Evolutionary conservation across 164 flowering plant genomes (phyloP), one percentile per base, ranked within the genome.

Genomic region (Annona cherimola): DNA sequence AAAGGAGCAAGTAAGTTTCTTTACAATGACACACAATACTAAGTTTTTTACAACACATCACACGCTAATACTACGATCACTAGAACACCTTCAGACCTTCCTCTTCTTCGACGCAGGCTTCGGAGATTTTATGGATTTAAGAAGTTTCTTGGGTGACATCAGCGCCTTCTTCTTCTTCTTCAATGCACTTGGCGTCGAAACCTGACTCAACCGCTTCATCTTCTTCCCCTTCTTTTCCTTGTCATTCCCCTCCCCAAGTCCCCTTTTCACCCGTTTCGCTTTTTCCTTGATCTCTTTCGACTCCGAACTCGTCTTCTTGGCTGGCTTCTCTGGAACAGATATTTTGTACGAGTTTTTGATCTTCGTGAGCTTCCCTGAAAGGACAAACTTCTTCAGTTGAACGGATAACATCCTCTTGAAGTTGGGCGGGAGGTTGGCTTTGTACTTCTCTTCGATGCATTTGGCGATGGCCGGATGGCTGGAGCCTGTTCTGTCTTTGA

Each of bases 381-480:
- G 61, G 1, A 76, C 83, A 2, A 80, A 71, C 69, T 78, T 80
- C 81, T 81, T 86, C 75, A 86, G 42, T 64, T 84, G 87, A 3
- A 83, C 62, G 0, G 82, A 77, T 4, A 86, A 71, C 1, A 77
- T 0, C 57, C 81, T 86, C 74, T 72, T 77, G 85, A 81, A 86
- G 54, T 81, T 84, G 3, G 79, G 66, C 1, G 84, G 87, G n/a
- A 86, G 78, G 19, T 3, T 26, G 9, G 69, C 46, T 41, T 54
- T 46, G 79, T 84, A 72, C 76, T 81, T 84, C 6, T 77, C 84
- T 42, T 81, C 84, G 3, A 84, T 79, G 78, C 73, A 81, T 65
- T 84, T 86, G 39, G 81, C 79, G 2, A 86, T 83, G 19, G 89
- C 87, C 4, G 60, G 77, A 61, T 80, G 85, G 82, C 89, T 86